Percentiles rank a stretch among this genome's conserved stretches.
Conservation (phyloP, 1,139 yeast species). For the Pneumocystis wakefieldiae region DNA sequence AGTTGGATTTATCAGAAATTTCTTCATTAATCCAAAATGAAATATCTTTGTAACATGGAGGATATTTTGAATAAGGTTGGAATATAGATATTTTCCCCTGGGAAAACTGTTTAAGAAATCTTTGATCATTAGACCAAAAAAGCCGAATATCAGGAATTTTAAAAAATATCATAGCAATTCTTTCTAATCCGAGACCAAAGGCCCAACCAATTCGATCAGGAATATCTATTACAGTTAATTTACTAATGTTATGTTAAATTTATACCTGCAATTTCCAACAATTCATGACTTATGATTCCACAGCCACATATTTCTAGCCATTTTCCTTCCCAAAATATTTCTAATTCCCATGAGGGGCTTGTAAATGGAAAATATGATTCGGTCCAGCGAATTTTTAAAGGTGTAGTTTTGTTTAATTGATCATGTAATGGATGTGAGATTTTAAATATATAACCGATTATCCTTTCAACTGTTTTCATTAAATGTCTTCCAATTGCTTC, state of each 20-base stretch:
- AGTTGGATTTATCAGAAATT: neutral
- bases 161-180: slow-evolving; percentile 88
- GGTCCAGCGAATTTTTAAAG: slow-evolving; percentile 83
- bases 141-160: slow-evolving; percentile 90
- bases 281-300: slow-evolving; percentile 74
- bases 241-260: slow-evolving; percentile 6
- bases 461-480: slow-evolving; percentile 67
- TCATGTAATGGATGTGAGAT: slow-evolving; percentile 45
- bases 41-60: slow-evolving; percentile 72
- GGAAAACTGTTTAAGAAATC: slow-evolving; percentile 60
- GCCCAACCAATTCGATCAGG: slow-evolving; percentile 75
- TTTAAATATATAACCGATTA: slow-evolving; percentile 72
- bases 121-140: slow-evolving; percentile 76
- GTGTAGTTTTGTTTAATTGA: slow-evolving; percentile 33
- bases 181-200: slow-evolving; percentile 87
- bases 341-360: slow-evolving; percentile 95
- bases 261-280: slow-evolving; percentile 57
- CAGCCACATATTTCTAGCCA: slow-evolving; percentile 98
- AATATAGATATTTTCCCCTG: slow-evolving; percentile 55
- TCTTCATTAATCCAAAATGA: slow-evolving; percentile 71
- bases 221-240: neutral
- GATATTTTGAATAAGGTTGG: slow-evolving; percentile 81
- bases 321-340: slow-evolving; percentile 97
- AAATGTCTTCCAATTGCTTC: slow-evolving; percentile 60
- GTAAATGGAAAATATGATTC: slow-evolving; percentile 98